phyloP scores from a whole-genome alignment of 2,329 filamentous ascomycete species.

The Talaromyces sp. region DNA sequence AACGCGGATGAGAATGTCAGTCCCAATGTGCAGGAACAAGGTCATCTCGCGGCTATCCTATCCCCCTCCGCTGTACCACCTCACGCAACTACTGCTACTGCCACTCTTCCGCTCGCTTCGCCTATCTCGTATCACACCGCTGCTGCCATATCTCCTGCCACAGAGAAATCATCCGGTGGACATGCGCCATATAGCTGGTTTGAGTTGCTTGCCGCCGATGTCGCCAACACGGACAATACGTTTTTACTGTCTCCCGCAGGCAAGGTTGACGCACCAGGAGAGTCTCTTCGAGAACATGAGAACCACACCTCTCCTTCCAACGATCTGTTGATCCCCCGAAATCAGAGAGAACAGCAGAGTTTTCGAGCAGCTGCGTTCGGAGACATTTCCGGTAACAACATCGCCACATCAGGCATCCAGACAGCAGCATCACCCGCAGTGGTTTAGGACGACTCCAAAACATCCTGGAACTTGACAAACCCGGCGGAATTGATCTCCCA shows the following conservation, averaged over 20 bases:
- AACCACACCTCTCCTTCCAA: conserved; percentile 14
- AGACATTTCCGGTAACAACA: neutral
- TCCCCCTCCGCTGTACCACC: no score
- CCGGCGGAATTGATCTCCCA: conserved; percentile 11
- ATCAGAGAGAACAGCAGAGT: conserved; percentile 14
- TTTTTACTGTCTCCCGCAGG: neutral
- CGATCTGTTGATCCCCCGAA: conserved; percentile 16
- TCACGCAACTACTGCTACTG: no score
- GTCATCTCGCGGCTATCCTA: no score
- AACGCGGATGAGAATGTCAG: no score
- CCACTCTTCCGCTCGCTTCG: neutral
- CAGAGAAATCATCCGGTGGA: neutral
- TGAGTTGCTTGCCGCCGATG: neutral
- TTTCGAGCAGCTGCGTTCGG: conserved; percentile 6
- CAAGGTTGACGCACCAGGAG: neutral
- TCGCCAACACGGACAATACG: neutral
- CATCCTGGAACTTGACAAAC: conserved; percentile 11
- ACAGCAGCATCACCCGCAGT: neutral
- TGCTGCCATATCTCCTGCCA: neutral
- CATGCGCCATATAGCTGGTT: conserved; percentile 1
- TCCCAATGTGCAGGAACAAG: no score
- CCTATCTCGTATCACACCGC: neutral
- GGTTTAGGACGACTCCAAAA: conserved; percentile 10
- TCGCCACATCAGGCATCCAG: conserved; percentile 8
- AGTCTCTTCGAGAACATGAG: neutral